Percentiles rank a stretch among this genome's conserved stretches.
These are phyloP conservation scores for Tetrapisispora namnaoensis DNA, from an alignment of 805 yeast species.

Conservation along the genomic window DNA sequence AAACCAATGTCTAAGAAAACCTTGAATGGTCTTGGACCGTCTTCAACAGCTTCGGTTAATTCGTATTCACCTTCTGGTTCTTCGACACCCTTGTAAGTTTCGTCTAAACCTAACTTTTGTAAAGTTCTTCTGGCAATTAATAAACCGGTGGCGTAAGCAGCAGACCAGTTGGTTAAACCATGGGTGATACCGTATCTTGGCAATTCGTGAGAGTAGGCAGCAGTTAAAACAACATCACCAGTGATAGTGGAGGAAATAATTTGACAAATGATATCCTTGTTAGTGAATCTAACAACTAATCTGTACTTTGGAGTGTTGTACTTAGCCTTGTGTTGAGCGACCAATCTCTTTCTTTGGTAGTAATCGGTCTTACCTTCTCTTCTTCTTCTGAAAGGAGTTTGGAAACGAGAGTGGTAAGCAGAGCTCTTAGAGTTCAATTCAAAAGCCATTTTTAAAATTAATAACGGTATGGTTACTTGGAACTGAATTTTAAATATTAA, in stretches of 20 bases:
- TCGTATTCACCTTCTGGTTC: conserved; percentile 99
- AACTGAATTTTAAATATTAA: too few species aligned
- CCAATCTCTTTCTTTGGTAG: conserved; percentile 99
- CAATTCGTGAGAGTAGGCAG: conserved; percentile 98
- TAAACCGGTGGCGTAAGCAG: conserved; percentile 98
- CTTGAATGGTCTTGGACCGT: conserved; percentile 99
- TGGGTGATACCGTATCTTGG: conserved; percentile 95
- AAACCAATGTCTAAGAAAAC: conserved; percentile 98
- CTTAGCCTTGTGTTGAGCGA: conserved; percentile 99
- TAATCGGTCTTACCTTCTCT: conserved; percentile 99
- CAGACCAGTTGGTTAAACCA: conserved; percentile 99
- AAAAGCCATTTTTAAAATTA: conserved; percentile 34
- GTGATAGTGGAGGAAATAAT: conserved; percentile 92
- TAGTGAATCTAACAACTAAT: conserved; percentile 98
- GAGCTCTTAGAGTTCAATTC: conserved; percentile 52
- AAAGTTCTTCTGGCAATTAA: conserved; percentile 98
- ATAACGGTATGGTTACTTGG: conserved; percentile 2
- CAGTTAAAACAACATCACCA: conserved; percentile 91
- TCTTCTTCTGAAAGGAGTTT: conserved; percentile 99
- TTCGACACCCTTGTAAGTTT: conserved; percentile 97
- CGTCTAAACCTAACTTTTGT: conserved; percentile 95
- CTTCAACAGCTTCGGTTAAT: conserved; percentile 98
- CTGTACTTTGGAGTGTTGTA: conserved; percentile 99
- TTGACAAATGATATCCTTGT: conserved; percentile 98
- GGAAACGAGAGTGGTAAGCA: conserved; percentile 98